Base-by-base conservation (phyloP, 192 early-diverging fungal genomes). In the Diversispora eburnea region DNA sequence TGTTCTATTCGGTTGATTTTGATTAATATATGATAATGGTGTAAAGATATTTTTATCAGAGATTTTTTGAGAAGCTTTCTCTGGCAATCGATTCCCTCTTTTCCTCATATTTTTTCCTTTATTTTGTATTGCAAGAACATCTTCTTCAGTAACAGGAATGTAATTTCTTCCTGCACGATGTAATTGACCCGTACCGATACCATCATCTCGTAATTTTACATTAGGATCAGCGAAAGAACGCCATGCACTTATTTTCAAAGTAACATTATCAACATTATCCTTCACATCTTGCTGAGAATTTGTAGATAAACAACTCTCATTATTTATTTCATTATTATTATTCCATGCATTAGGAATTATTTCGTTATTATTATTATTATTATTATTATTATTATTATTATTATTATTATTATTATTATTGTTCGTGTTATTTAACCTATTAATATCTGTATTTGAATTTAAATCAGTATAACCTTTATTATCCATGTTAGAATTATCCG, bases 81-180 rank as follows among this genome's bases (percentile, higher is more conserved):
- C 59, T 1, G 15, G 39, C 12, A 0, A 0, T 42, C 5, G 12
- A 5, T 25, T 61, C 15, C 9, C 8, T 61, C 13, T 70, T 52
- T 57, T 56, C 3, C 15, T 10, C 15, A 12, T 17, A 17, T 52
- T 45, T 41, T 56, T 70, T 19, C 68, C 68, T 41, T 70, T 70
- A 8, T 47, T 15, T 57, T 70, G 68, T 47, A 70, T 70, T 8
- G 39, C 54, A 42, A 70, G 33, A 15, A 70, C 68, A n/a, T 12
- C 19, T 5, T 7, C 15, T 12, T 70, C 68, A 57, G 17, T 25
- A 13, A 70, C 68, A 25, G 68, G 68, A n/a, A 41, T 70, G 10
- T 57, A 70, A 55, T 70, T 70, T 70, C 9, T 52, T 41, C 68
- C 68, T 13, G 7, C 8, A 55, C 68, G 68, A 9, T 70, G 68